These are phyloP conservation scores for Mortierella sp. DNA, from an alignment of 371 early-diverging fungal genomes.

Conservation along the genomic window DNA sequence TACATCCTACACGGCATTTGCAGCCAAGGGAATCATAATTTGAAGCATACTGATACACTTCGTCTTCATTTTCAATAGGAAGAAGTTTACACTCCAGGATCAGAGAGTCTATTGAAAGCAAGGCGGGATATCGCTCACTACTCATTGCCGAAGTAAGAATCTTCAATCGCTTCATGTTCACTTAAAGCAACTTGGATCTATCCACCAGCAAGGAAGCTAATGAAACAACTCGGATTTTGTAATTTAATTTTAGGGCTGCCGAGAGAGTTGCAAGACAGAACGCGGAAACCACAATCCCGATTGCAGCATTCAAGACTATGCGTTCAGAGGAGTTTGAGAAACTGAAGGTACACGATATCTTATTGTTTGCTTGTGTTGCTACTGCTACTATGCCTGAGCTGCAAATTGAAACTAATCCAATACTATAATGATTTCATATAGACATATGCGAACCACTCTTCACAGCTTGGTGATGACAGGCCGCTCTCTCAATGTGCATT, in stretches of 20 bases:
- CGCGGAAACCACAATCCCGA: conserved; percentile 77
- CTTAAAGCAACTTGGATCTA: not conserved
- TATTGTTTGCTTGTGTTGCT: not conserved
- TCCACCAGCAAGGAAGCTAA: not conserved
- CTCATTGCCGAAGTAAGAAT: conserved; percentile 81
- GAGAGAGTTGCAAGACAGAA: conserved; percentile 78
- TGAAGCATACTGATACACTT: not conserved
- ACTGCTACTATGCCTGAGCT: no score
- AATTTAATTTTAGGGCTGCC: conserved; percentile 72
- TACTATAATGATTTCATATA: conserved; percentile 24
- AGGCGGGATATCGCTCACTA: conserved; percentile 81
- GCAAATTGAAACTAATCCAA: not conserved
- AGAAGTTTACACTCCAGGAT: conserved; percentile 93
- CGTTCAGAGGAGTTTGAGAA: conserved; percentile 84
- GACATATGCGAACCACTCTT: conserved; percentile 80
- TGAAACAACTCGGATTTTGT: not conserved
- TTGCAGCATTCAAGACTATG: conserved; percentile 80
- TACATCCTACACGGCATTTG: not conserved
- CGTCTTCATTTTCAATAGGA: conserved; percentile 63
- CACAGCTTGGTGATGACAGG: conserved; percentile 94
- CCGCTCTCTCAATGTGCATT: conserved; percentile 87
- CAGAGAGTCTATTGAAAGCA: conserved; percentile 77
- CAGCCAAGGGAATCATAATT: not conserved
- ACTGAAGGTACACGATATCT: conserved; percentile 67
- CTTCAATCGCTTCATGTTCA: not conserved